Percentiles rank a stretch among this genome's conserved stretches.
These are phyloP conservation scores for Medicago arabica DNA, from an alignment of 306 rosid genomes.

Conservation along the genomic window DNA sequence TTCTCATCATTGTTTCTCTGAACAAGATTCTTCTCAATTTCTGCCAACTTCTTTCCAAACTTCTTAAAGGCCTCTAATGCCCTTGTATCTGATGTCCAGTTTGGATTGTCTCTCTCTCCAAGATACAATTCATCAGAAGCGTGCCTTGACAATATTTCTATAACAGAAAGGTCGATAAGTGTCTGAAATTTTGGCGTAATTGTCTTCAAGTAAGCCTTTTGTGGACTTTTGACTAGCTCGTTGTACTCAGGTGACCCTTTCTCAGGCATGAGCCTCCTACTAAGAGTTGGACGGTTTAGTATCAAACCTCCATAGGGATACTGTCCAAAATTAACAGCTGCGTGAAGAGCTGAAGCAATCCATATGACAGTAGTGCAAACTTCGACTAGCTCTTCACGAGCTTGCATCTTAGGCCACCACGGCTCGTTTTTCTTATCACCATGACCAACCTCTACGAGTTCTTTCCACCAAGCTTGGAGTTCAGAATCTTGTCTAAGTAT, in stretches of 20 bases:
- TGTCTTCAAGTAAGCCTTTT: slow-evolving; percentile 44
- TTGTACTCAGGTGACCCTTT: slow-evolving; percentile 45
- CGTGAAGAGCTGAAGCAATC: slow-evolving; percentile 55
- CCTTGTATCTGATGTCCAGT: slow-evolving; percentile 47
- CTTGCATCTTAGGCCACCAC: slow-evolving; percentile 66
- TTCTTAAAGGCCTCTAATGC: slow-evolving; percentile 43
- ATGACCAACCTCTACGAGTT: slow-evolving; percentile 57
- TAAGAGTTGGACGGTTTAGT: slow-evolving; percentile 44
- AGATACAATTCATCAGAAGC: slow-evolving; percentile 48
- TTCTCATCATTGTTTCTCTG: slow-evolving; percentile 55
- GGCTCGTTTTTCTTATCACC: slow-evolving; percentile 61
- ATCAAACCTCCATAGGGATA: slow-evolving; percentile 46
- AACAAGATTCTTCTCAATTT: slow-evolving; percentile 46
- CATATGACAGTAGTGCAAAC: slow-evolving; percentile 48
- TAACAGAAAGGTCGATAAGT: slow-evolving; percentile 41
- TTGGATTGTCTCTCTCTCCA: slow-evolving; percentile 47
- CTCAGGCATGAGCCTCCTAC: slow-evolving; percentile 46
- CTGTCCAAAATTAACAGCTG: slow-evolving; percentile 56
- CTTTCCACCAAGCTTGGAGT: slow-evolving; percentile 80
- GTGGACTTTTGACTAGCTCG: slow-evolving; percentile 38
- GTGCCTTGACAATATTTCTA: slow-evolving; percentile 52
- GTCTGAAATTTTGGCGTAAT: slow-evolving; percentile 40
- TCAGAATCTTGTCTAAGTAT: slow-evolving; percentile 54
- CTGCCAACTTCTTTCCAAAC: slow-evolving; percentile 42
- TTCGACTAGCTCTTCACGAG: slow-evolving; percentile 46